Conservation (phyloP, 371 early-diverging fungal genomes). For the Fennellomyces sp. region DNA sequence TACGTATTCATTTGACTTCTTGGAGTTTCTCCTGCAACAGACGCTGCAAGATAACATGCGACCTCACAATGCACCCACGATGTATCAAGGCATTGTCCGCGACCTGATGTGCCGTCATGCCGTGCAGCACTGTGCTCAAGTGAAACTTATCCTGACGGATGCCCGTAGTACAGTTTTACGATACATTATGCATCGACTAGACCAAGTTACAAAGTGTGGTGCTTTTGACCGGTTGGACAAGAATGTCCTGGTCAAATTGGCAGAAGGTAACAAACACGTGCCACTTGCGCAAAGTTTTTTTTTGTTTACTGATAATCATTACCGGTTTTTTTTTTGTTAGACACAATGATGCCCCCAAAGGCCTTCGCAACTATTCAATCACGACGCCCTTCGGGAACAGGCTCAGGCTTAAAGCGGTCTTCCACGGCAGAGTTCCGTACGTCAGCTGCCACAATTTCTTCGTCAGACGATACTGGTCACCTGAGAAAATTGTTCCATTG, state of each 20-base stretch:
- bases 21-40: slow-evolving; percentile 33
- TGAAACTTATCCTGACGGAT: slow-evolving; percentile 29
- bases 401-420: neutral
- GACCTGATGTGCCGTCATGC: slow-evolving; percentile 43
- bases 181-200: slow-evolving; percentile 26
- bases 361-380: neutral
- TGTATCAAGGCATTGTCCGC: slow-evolving; percentile 43
- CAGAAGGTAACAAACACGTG: slow-evolving; percentile 28
- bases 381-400: neutral
- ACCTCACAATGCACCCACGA: slow-evolving; percentile 25
- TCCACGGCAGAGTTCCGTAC: neutral
- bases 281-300: too few relatives aligned
- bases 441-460: neutral
- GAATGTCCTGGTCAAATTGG: slow-evolving; percentile 20
- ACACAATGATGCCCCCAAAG: neutral
- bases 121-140: slow-evolving; percentile 35
- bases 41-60: slow-evolving; percentile 38
- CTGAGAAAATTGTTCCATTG: neutral
- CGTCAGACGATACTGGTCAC: neutral
- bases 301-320: neutral
- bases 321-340: neutral
- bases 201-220: slow-evolving; percentile 21
- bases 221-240: slow-evolving; percentile 28
- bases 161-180: slow-evolving; percentile 30
- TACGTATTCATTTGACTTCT: slow-evolving; percentile 39